Evolutionary conservation across 164 flowering plant genomes (phyloP), one percentile per base, ranked within the genome.

Genomic region (Annona cherimola): DNA sequence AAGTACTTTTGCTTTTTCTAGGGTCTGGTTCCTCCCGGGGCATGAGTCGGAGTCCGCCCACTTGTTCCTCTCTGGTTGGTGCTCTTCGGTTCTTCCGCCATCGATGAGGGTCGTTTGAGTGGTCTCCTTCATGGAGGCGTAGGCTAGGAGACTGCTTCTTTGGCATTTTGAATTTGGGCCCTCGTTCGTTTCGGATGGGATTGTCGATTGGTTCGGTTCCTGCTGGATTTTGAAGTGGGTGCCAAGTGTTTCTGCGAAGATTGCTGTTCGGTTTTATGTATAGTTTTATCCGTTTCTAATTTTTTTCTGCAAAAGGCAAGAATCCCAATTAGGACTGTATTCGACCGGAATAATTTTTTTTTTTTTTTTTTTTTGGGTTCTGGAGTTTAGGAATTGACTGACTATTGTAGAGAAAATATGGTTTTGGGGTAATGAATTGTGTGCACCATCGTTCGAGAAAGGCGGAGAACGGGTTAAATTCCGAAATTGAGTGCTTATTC

Each of bases 91-190:
- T 60, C 20, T n/a, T 50, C 0, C 42, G 2, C 0, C 4, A 6
- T 35, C 42, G 79, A 83, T 83, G 88, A 82, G 85, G 81, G 83
- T 76, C 82, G 46, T 57, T 63, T 83, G 77, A 80, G 81, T 61
- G 70, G 71, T 45, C 63, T 19, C 64, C n/a, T 1, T 35, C 57
- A 50, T 61, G 45, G 69, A 64, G 73, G 71, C 77, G 71, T 74
- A 79, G 35, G 20, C 8, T n/a, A 61, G 19, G 35, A 8, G 63
- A 61, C 20, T 61, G 57, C 57, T 79, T 79, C 78, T 78, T 64
- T 9, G 40, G n/a, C 41, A 5, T 40, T 35, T 65, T 18, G 67
- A 79, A 72, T 81, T 83, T 81, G 87, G 86, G 75, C 41, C 1
- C 20, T 54, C 35, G 7, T 1, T 43, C 43, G 20, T 19, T 44